phyloP scores from a whole-genome alignment of 768 basidiomycete genomes.

The Lactifluus echinatus region DNA sequence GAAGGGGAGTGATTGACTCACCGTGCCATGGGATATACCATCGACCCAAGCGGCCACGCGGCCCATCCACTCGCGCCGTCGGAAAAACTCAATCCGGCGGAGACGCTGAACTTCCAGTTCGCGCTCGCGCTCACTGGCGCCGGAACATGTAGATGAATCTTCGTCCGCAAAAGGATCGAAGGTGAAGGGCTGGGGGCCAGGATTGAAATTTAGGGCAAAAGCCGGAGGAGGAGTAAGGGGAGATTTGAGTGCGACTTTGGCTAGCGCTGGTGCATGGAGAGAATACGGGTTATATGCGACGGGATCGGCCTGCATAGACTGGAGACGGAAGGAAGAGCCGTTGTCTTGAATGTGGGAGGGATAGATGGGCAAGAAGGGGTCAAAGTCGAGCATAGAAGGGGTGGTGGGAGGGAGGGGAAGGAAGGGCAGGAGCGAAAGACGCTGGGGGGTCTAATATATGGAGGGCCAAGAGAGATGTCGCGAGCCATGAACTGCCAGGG shows the following conservation, averaged over 20 bases:
- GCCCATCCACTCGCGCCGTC: constrained; percentile 20
- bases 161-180: constrained; percentile 22
- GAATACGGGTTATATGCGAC: constrained; percentile 6
- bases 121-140: constrained; percentile 5
- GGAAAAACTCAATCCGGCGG: constrained; percentile 18
- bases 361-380: constrained; percentile 5
- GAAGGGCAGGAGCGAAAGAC: neutral
- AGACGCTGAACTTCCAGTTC: constrained; percentile 14
- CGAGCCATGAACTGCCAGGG: neutral
- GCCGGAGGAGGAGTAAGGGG: neutral
- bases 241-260: neutral
- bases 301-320: constrained; percentile 6
- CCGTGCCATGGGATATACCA: constrained; percentile 12
- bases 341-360: constrained; percentile 1
- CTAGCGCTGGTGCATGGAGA: neutral
- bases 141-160: constrained; percentile 14
- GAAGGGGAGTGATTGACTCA: constrained; percentile 3
- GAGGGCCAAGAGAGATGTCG: neutral
- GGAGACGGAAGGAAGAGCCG: neutral
- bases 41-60: constrained; percentile 21
- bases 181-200: constrained; percentile 11
- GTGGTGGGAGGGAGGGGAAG: neutral
- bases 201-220: neutral
- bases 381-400: constrained; percentile 11
- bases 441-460: constrained; percentile 14